These are phyloP conservation scores for Megacollybia platyphylla DNA, from an alignment of 1,284 basidiomycete genomes.

Conservation along the genomic window DNA sequence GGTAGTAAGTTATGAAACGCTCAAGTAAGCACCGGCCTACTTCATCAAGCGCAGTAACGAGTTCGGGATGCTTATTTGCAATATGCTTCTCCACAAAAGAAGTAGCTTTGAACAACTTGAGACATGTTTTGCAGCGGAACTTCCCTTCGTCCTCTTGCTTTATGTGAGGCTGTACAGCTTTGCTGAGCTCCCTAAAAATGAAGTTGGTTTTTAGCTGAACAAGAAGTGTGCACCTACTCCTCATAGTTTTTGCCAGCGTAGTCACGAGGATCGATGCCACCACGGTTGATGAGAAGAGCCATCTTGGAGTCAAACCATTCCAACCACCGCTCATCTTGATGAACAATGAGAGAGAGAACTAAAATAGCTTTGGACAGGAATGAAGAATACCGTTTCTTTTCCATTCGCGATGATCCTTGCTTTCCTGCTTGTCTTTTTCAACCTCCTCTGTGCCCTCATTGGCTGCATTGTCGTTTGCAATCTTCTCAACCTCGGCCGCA, in stretches of 20 bases:
- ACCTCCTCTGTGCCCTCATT: conserved; percentile 25
- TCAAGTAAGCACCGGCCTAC: conserved; percentile 23
- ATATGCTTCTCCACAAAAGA: conserved; percentile 94
- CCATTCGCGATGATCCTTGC: conserved; percentile 17
- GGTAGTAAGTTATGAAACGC: conserved; percentile 8
- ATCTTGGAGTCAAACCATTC: conserved; percentile 80
- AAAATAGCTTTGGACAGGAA: conserved; percentile 4
- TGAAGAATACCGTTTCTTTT: conserved; percentile 45
- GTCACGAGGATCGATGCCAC: conserved; percentile 69
- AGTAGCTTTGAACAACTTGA: conserved; percentile 91
- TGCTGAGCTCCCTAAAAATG: conserved; percentile 59
- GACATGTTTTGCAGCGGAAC: conserved; percentile 88
- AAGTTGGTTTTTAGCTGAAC: neutral
- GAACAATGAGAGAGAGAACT: conserved; percentile 4
- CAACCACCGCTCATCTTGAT: conserved; percentile 75
- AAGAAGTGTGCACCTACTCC: conserved; percentile 46
- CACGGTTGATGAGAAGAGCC: conserved; percentile 62
- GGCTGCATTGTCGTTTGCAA: conserved; percentile 11
- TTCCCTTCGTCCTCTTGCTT: conserved; percentile 94
- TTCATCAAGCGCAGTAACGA: conserved; percentile 67
- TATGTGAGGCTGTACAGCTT: conserved; percentile 64
- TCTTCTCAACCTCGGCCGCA: conserved; percentile 24
- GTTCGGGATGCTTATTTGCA: conserved; percentile 77
- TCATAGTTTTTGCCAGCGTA: conserved; percentile 84
- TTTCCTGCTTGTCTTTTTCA: conserved; percentile 27